Evolutionary conservation across 257 asterid species (phyloP).

Genomic region (Solanum chilense): DNA sequence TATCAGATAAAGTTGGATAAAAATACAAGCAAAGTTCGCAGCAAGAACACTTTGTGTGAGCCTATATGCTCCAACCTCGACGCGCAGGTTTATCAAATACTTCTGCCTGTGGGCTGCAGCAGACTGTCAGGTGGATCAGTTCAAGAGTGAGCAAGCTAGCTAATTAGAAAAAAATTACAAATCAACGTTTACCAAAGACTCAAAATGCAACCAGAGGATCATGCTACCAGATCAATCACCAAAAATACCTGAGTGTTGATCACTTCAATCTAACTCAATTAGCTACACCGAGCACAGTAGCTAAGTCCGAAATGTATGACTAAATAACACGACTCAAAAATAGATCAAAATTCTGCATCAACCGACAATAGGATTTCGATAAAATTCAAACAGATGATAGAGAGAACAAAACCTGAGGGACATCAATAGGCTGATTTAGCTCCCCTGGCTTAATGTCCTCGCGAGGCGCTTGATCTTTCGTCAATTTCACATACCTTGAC

Average conservation of each 20-base stretch:
- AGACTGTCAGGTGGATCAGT: not conserved
- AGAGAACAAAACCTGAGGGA: conserved; percentile 46
- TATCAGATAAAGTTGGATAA: not conserved
- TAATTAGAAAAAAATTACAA: not conserved
- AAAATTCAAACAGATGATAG: not conserved
- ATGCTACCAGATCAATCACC: not conserved
- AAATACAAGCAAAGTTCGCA: not conserved
- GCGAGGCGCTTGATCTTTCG: conserved; percentile 65
- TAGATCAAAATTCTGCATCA: not conserved
- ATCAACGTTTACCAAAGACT: not conserved
- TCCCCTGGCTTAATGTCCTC: conserved; percentile 93
- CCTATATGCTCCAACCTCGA: not conserved
- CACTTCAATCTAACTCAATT: not conserved
- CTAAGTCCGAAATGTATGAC: not conserved
- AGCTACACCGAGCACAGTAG: not conserved
- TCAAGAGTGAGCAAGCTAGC: not conserved
- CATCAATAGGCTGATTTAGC: conserved; percentile 94
- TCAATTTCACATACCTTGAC: conserved; percentile 87
- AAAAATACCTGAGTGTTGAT: not conserved
- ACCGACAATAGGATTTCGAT: not conserved
- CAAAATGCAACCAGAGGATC: not conserved
- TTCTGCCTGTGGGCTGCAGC: not conserved
- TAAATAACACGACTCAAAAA: not conserved
- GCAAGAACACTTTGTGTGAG: not conserved
- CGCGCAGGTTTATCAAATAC: not conserved